Conservation (phyloP, 2,329 filamentous ascomycete genomes). For the Bipolaris cookei region DNA sequence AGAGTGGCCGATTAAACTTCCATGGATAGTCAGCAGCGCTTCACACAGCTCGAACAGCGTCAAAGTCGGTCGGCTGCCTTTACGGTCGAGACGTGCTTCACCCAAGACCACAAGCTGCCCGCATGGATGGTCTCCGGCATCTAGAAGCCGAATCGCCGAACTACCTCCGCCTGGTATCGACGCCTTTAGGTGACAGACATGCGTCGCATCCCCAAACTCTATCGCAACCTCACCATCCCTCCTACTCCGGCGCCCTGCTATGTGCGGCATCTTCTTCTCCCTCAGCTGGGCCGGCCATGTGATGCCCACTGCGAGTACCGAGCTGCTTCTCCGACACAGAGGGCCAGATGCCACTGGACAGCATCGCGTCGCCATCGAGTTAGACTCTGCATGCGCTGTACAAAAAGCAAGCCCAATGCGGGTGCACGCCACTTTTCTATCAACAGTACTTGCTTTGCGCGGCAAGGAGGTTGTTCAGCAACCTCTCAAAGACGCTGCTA, state of each 20-base stretch:
- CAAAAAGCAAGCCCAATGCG: background rate
- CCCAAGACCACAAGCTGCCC: conserved; percentile 18
- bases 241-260: conserved; percentile 15
- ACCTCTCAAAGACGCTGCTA: conserved; percentile 67
- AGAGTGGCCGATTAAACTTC: conserved; percentile 21
- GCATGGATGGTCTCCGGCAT: conserved; percentile 30
- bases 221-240: conserved; percentile 10
- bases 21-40: conserved; percentile 29
- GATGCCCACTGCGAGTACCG: conserved; percentile 32
- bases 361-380: conserved; percentile 24
- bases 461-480: conserved; percentile 74
- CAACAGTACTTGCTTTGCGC: conserved; percentile 89
- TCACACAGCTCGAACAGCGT: conserved; percentile 10
- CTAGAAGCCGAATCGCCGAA: conserved; percentile 29
- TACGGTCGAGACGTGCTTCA: conserved; percentile 21
- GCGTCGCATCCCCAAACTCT: conserved; percentile 16
- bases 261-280: conserved; percentile 61
- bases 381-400: background rate
- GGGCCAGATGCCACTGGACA: conserved; percentile 41
- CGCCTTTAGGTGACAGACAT: conserved; percentile 1
- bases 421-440: conserved; percentile 68
- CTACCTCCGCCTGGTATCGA: conserved; percentile 10
- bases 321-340: conserved; percentile 38
- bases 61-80: conserved; percentile 9
- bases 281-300: conserved; percentile 44